Evolutionary conservation across 805 yeast species (phyloP).

Genomic region (Starmerella asiatica): DNA sequence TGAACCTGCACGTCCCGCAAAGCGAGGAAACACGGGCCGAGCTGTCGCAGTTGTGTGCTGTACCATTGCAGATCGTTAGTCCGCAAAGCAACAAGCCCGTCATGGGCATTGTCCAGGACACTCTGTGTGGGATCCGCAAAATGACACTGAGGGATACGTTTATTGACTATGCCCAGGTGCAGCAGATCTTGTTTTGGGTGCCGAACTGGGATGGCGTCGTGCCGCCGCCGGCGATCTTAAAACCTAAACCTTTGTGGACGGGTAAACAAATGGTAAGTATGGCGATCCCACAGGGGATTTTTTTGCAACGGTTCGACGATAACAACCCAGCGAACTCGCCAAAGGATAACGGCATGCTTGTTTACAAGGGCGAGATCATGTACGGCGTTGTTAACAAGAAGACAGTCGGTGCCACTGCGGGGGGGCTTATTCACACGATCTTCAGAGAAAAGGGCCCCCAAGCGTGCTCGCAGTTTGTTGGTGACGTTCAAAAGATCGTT

Average conservation of each 20-base stretch:
- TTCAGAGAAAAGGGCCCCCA: constrained; percentile 95
- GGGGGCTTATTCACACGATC: constrained; percentile 94
- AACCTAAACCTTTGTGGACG: constrained; percentile 55
- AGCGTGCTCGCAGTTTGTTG: constrained; percentile 77
- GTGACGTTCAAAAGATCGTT: constrained; percentile 87
- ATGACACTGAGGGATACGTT: constrained; percentile 85
- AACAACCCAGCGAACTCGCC: constrained; percentile 72
- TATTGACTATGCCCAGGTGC: constrained; percentile 81
- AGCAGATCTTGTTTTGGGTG: constrained; percentile 95
- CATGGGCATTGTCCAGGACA: constrained; percentile 99
- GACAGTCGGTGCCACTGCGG: constrained; percentile 96
- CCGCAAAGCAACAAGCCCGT: constrained; percentile 98
- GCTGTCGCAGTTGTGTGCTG: constrained; percentile 86
- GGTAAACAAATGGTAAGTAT: constrained; percentile 89
- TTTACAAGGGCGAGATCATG: constrained; percentile 89
- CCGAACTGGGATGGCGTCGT: constrained; percentile 98
- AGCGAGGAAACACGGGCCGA: constrained; percentile 97
- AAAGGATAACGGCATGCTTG: constrained; percentile 88
- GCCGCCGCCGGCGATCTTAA: constrained; percentile 86
- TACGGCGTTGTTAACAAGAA: constrained; percentile 97
- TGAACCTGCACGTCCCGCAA: constrained; percentile 98
- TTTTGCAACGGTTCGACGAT: constrained; percentile 85
- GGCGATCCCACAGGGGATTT: constrained; percentile 93
- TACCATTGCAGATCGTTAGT: constrained; percentile 92
- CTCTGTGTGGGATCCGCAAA: constrained; percentile 92